These are phyloP conservation scores for Kwoniella heveanensis DNA, from an alignment of 768 basidiomycete genomes.

Conservation along the genomic window DNA sequence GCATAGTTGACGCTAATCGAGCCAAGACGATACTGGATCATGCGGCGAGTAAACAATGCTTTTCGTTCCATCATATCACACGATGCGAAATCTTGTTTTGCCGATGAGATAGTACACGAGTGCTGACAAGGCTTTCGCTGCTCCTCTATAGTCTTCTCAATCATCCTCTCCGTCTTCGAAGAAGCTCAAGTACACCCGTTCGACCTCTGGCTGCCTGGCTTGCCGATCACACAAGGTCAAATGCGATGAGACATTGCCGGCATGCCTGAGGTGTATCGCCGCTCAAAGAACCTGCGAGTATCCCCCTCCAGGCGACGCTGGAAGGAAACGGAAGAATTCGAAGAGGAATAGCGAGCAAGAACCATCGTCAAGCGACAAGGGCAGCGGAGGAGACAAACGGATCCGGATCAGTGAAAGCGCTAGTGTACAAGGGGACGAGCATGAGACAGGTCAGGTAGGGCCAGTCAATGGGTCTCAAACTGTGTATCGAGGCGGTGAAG, in stretches of 20 bases:
- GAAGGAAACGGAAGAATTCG: conserved; percentile 3
- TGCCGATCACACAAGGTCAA: conserved; percentile 36
- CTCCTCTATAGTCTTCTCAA: not conserved
- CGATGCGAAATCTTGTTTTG: too few species aligned
- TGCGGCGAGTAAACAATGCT: conserved; percentile 12
- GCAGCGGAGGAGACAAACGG: not conserved
- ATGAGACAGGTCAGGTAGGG: not conserved
- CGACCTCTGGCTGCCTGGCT: conserved; percentile 27
- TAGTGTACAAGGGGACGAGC: conserved; percentile 5
- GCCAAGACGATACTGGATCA: conserved; percentile 26
- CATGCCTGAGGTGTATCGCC: conserved; percentile 29
- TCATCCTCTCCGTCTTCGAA: not conserved
- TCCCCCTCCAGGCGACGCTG: conserved; percentile 11
- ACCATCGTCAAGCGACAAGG: too few species aligned
- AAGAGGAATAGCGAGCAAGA: not conserved
- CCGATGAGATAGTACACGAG: not conserved
- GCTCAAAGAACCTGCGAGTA: conserved; percentile 31
- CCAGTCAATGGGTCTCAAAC: not conserved
- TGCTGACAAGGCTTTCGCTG: not conserved
- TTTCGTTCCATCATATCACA: not conserved
- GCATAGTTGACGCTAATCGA: conserved; percentile 32
- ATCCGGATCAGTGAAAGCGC: not conserved
- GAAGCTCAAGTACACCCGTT: conserved; percentile 27
- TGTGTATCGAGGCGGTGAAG: not conserved
- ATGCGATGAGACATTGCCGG: conserved; percentile 34